Base-by-base conservation (phyloP, 768 basidiomycete genomes). In the Pisolithus microcarpus region DNA sequence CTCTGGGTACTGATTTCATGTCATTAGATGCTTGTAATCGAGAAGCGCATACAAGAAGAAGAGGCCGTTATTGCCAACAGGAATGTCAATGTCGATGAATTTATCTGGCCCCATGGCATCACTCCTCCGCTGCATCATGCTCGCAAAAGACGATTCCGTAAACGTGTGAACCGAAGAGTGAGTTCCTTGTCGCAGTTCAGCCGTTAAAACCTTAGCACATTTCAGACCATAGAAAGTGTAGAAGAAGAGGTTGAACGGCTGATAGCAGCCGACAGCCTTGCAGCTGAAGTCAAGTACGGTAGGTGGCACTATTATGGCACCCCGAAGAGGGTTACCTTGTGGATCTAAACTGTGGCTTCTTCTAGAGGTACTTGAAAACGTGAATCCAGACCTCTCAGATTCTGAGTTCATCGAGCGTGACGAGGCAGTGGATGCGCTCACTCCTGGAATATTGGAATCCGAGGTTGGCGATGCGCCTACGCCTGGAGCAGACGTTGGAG, bases 51-150 rank as follows among this genome's bases (percentile, higher is more conserved):
- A 51, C 77, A 83, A 28, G 82, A 74, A 40, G 87, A 94, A 55
- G 86, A 88, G 34, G 74, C 79, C 1, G 55, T 82, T 38, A 72
- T 72, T 13, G 76, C 73, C 31, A 80, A 80, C 40, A 84, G 80
- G 64, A 79, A 76, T 48, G 88, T 95, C 71, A 92, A 84, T 58
- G 79, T 96, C 44, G 91, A 96, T 57, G 94, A 97, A 57, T 97
- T 94, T 67, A 91, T 97, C 50, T 99, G 90, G 86, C 93, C 89
- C 0, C 94, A 98, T 61, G 96, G 96, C 3, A 75, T 98, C 43
- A 96, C 94, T 0, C 95, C 95, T 45, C 95, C 96, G 2, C 68
- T 99, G 50, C 83, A 88, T 56, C 83, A 94, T 61, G 91, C 82
- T 43, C 79, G 95, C 50, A 96, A 96, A 68, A 79, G 95, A 37